Conservation (phyloP, 2,329 filamentous ascomycete species). For the Teratosphaeria epicoccoides region DNA sequence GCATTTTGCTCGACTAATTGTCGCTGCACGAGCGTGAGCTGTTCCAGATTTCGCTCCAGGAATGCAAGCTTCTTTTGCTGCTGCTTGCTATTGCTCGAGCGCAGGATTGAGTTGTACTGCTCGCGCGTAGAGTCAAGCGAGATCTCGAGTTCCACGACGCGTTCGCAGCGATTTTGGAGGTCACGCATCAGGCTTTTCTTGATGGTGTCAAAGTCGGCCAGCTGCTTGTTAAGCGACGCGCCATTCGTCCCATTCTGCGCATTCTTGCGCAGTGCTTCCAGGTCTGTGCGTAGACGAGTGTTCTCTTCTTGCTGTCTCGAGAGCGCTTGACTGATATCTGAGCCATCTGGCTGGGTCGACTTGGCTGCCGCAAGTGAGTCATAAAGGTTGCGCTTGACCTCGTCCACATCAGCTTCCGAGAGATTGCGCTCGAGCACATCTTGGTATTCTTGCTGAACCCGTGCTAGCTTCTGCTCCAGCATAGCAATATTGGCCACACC, state of each 20-base stretch:
- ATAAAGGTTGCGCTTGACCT: conserved; percentile 70
- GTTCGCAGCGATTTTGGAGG: conserved; percentile 93
- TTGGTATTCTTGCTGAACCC: conserved; percentile 74
- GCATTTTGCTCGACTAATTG: conserved; percentile 98
- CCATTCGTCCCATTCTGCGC: conserved; percentile 49
- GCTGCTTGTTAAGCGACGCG: conserved; percentile 70
- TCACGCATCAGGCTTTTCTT: conserved; percentile 99
- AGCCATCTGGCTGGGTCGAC: conserved; percentile 35
- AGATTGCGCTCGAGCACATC: conserved; percentile 71
- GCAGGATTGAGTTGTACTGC: conserved; percentile 97
- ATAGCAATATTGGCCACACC: conserved; percentile 51
- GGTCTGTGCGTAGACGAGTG: conserved; percentile 63
- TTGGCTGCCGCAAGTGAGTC: conserved; percentile 62
- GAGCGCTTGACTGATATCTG: conserved; percentile 61
- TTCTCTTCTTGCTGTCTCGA: conserved; percentile 72
- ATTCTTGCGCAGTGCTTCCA: conserved; percentile 70
- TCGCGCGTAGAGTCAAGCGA: conserved; percentile 93
- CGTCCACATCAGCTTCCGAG: conserved; percentile 65
- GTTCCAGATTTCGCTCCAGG: conserved; percentile 93
- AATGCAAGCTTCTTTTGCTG: conserved; percentile 99
- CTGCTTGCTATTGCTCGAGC: conserved; percentile 92
- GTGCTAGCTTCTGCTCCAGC: conserved; percentile 63
- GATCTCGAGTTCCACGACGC: conserved; percentile 93
- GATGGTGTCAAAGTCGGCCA: conserved; percentile 97
- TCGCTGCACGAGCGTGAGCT: conserved; percentile 91